Evolutionary conservation across 768 basidiomycete species (phyloP), one percentile per base, ranked within the genome.

Genomic region (Phaeotremella skinneri): DNA sequence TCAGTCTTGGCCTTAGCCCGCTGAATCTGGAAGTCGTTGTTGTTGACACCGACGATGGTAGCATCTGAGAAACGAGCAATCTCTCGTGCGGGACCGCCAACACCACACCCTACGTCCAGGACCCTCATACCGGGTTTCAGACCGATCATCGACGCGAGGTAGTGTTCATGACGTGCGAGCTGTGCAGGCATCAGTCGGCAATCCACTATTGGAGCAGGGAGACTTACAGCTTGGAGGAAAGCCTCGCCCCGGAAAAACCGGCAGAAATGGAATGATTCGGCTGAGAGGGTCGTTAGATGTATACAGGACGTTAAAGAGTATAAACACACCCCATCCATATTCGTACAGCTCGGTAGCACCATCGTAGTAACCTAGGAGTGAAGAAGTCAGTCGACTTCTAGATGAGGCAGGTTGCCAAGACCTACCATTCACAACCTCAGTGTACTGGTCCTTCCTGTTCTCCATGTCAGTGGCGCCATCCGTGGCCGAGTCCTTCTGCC

Each of bases 81-180:
- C 77, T 92, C 90, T 49, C 94, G 85, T 7, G 96, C 96, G 23
- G 96, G 96, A 0, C 96, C 96, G 49, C 96, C 96, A 54, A 99
- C 88, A 75, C 96, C 96, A 77, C 96, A 98, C 2, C 96, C 96
- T 59, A 99, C 93, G 73, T 99, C 96, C 60, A 99, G 87, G 41
- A 99, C 93, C 31, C 87, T 85, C 92, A 96, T 96, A 42, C 91
- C 90, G 0, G 91, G 85, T 52, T 84, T 84, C 60, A 99, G 80
- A 48, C 78, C 76, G 87, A 97, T 91, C 72, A 90, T 84, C 7
- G 87, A 81, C 3, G 92, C 86, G 64, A 99, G 89, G 80, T 93
- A 98, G 80, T 99, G 94, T 79, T 99, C 94, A 71, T 98, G 94
- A 41, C 96, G 87, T 26, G 94, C 92, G 52, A 91, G 81, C 71